A percentile compares a stretch with the other conserved stretches of the same genome.
phyloP scores from a whole-genome alignment of 1,284 basidiomycete genomes.

The Amylostereum chailletii region DNA sequence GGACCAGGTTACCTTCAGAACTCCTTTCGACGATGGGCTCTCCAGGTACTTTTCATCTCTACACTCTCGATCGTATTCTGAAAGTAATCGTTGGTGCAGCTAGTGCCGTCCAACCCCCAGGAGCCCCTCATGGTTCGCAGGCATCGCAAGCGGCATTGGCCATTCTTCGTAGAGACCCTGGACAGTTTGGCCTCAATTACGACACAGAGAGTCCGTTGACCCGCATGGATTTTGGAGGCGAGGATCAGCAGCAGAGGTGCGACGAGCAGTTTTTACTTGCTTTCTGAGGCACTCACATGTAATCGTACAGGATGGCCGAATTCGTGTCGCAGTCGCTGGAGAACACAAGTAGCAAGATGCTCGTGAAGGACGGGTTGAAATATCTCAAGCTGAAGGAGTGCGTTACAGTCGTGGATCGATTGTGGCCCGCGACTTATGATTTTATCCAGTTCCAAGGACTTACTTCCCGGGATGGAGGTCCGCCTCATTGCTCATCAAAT shows the following conservation, averaged over 20 bases:
- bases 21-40: too few species aligned
- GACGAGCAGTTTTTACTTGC: neutral
- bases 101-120: too few species aligned
- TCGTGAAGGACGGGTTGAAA: conserved; percentile 40
- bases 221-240: conserved; percentile 35
- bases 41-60: too few species aligned
- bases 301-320: conserved; percentile 37
- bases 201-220: conserved; percentile 34
- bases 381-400: conserved; percentile 41
- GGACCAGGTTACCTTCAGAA: too few species aligned
- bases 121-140: too few species aligned
- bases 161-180: neutral
- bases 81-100: too few species aligned
- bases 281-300: neutral
- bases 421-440: neutral
- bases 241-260: conserved; percentile 35
- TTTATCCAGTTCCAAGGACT: conserved; percentile 35
- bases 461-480: conserved; percentile 57
- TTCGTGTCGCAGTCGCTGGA: conserved; percentile 52
- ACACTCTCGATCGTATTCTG: too few species aligned
- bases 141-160: too few species aligned
- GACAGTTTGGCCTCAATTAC: conserved; percentile 34
- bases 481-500: conserved; percentile 61
- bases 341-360: conserved; percentile 41
- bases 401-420: conserved; percentile 11